Evolutionary conservation across 2,329 filamentous ascomycete species (phyloP), one percentile per base, ranked within the genome.

Genomic region (Neocatenulostroma microsporum): DNA sequence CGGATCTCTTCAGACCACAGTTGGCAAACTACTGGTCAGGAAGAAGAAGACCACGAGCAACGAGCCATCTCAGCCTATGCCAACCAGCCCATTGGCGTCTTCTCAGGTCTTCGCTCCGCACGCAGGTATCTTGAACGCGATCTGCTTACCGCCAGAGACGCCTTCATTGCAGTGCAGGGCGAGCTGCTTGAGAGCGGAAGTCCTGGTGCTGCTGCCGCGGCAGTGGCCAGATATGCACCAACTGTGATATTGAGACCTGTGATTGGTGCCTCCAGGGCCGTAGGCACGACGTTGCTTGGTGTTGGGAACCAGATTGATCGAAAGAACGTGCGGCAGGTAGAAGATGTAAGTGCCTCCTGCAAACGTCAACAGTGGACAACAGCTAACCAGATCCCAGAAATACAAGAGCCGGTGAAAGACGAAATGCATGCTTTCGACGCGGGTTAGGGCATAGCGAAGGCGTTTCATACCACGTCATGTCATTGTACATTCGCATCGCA

Each of bases 241-340:
- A 95, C 88, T 0, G 85, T 96, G 14, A 82, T 98, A 34, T 76
- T 98, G 49, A 71, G 88, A 37, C 91, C 91, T 6, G 85, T 87
- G 3, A 86, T 96, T 51, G 93, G 89, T 1, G 85, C 87, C 6
- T 86, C 82, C 23, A 89, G 89, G 61, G 89, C 82, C 0, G 79
- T 94, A 33, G 85, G 87, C 7, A 84, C 93, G 66, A 86, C 89
- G 24, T 67, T 98, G 40, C 72, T 96, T 64, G 91, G 93, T 4
- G 89, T 88, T 11, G 93, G 86, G 0, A 98, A 98, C 60, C 78
- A 84, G 30, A 69, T 98, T 50, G 91, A 98, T 66, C 82, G 83
- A 36, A 72, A 78, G 44, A 88, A 94, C 56, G 67, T 82, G 56
- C 74, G 84, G 53, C 79, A 83, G 56, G 78, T 87, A 55, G 84